A percentile compares a stretch with the other conserved stretches of the same genome.
phyloP scores from a whole-genome alignment of 2,329 filamentous ascomycete genomes.

The Zymoseptoria pseudotritici region DNA sequence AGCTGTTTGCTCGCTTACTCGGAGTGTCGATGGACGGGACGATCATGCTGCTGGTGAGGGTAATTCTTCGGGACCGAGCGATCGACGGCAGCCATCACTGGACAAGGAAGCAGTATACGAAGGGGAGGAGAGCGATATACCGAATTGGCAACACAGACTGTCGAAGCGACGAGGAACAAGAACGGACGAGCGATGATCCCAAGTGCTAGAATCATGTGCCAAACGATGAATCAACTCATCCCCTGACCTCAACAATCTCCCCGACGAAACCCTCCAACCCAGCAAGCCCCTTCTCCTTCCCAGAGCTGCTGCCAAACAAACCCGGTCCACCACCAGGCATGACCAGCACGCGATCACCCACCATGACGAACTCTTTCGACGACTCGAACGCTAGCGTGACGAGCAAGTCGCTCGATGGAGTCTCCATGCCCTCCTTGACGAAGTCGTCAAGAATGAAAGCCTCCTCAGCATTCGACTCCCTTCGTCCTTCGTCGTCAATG shows the following conservation, averaged over 20 bases:
- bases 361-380: constrained; percentile 65
- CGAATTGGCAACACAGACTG: background rate
- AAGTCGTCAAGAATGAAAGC: constrained; percentile 22
- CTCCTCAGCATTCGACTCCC: constrained; percentile 31
- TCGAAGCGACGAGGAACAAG: background rate
- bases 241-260: constrained; percentile 39
- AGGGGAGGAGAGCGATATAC: background rate
- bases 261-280: constrained; percentile 69
- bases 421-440: constrained; percentile 20
- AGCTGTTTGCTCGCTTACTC: background rate
- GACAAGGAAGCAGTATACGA: background rate
- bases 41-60: background rate
- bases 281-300: constrained; percentile 41
- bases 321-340: constrained; percentile 63
- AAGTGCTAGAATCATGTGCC: background rate
- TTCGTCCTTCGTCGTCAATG: background rate
- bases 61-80: background rate
- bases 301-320: constrained; percentile 47
- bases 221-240: constrained; percentile 20
- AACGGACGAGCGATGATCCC: background rate
- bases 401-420: constrained; percentile 30
- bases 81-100: background rate
- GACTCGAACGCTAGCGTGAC: constrained; percentile 63
- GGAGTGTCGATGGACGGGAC: background rate
- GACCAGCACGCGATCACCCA: constrained; percentile 62